A percentile compares a stretch with the other conserved stretches of the same genome.
phyloP scores from a whole-genome alignment of 768 basidiomycete species.

The Saitozyma sp. region DNA sequence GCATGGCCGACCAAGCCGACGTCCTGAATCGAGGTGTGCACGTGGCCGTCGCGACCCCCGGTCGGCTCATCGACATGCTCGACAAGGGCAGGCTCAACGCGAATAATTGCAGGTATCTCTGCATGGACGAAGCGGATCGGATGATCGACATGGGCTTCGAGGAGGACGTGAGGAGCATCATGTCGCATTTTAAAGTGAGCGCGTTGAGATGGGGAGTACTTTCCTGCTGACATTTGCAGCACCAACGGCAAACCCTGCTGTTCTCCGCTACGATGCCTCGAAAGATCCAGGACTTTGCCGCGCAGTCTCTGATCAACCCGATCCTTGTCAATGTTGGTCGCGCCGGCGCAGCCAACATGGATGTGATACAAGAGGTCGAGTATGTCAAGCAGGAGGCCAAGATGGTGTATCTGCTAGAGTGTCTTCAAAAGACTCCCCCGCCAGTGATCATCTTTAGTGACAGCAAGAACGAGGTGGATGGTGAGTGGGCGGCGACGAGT shows the following conservation, averaged over 20 bases:
- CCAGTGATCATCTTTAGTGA: constrained; percentile 98
- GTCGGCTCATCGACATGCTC: constrained; percentile 94
- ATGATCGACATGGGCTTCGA: constrained; percentile 99
- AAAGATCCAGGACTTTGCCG: constrained; percentile 98
- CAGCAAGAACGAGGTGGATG: constrained; percentile 99
- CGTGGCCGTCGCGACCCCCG: constrained; percentile 94
- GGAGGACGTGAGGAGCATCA: constrained; percentile 91
- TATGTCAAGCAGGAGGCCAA: constrained; percentile 99
- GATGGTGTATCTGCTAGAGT: constrained; percentile 98
- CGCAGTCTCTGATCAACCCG: constrained; percentile 90
- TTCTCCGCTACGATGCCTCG: constrained; percentile 99
- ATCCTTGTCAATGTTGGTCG: constrained; percentile 96
- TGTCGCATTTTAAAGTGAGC: constrained; percentile 94
- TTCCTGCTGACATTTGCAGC: constrained; percentile 56
- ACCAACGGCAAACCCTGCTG: constrained; percentile 91
- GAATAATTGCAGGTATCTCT: constrained; percentile 84
- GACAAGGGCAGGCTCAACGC: constrained; percentile 92
- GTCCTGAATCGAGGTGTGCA: constrained; percentile 88
- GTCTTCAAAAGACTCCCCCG: constrained; percentile 95
- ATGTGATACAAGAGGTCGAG: constrained; percentile 88
- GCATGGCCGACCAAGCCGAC: constrained; percentile 96
- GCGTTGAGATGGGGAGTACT: background rate
- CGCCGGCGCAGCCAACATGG: constrained; percentile 94
- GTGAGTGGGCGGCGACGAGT: constrained; percentile 55
- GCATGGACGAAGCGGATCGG: constrained; percentile 95